Evolutionary conservation across 441 rosid genomes (phyloP).

Genomic region (Capsella rubella): DNA sequence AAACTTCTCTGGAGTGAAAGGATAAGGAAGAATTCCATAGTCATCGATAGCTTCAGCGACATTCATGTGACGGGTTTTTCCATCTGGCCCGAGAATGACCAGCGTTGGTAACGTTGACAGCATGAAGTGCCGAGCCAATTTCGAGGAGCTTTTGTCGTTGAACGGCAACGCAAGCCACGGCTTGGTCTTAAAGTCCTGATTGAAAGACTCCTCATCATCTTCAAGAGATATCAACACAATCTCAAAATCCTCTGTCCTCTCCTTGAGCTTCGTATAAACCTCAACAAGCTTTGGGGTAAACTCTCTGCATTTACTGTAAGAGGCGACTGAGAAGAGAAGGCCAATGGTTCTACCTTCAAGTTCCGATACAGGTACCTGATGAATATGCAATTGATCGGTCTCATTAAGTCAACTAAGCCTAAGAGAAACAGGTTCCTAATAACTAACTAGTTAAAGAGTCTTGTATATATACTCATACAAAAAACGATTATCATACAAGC

Average conservation of each 20-base stretch:
- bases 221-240: conserved; percentile 68
- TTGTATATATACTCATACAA: neutral
- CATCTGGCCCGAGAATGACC: conserved; percentile 75
- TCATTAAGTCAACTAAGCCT: conserved; percentile 10
- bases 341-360: conserved; percentile 77
- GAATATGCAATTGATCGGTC: conserved; percentile 4
- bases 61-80: conserved; percentile 69
- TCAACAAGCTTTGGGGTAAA: conserved; percentile 64
- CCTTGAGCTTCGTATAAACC: conserved; percentile 66
- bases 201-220: conserved; percentile 64
- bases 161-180: conserved; percentile 78
- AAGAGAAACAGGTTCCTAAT: neutral
- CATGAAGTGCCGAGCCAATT: conserved; percentile 67
- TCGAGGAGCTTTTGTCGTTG: conserved; percentile 60
- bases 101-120: conserved; percentile 63
- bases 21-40: conserved; percentile 67
- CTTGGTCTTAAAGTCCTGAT: conserved; percentile 50
- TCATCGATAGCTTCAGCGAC: conserved; percentile 73
- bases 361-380: conserved; percentile 62
- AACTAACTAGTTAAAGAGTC: neutral
- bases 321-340: conserved; percentile 55
- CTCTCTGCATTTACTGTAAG: conserved; percentile 45
- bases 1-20: conserved; percentile 78
- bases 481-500: neutral
- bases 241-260: conserved; percentile 66